Evolutionary conservation across 2,329 filamentous ascomycete species (phyloP).

Genomic region (Atkinsonella hypoxylon): DNA sequence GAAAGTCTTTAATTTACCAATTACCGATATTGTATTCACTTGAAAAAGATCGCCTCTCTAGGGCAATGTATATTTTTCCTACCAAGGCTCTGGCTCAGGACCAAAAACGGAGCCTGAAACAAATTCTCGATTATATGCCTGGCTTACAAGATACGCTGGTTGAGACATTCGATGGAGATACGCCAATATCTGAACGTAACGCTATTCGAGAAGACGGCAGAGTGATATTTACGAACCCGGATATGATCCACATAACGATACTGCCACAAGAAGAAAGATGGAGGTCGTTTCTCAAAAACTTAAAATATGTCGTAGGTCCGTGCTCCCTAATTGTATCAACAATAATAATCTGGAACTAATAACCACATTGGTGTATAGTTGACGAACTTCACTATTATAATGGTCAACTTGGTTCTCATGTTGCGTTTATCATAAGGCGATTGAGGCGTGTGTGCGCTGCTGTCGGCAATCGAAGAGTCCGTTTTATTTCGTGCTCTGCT

Average conservation of each 20-base stretch:
- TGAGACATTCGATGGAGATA: constrained; percentile 95
- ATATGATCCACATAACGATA: constrained; percentile 94
- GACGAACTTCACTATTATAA: constrained; percentile 95
- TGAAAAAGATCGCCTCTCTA: constrained; percentile 61
- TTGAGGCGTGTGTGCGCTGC: constrained; percentile 80
- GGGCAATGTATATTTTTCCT: constrained; percentile 96
- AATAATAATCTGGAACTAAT: not conserved
- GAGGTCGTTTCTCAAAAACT: constrained; percentile 76
- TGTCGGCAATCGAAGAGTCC: constrained; percentile 72
- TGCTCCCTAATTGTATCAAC: not conserved
- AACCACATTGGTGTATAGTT: constrained; percentile 26
- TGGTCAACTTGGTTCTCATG: constrained; percentile 83
- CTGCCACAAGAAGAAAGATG: constrained; percentile 84
- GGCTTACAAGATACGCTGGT: constrained; percentile 65
- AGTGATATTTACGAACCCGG: constrained; percentile 95
- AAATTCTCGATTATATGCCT: constrained; percentile 71
- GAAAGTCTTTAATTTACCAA: constrained; percentile 97
- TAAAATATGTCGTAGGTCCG: constrained; percentile 73
- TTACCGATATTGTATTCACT: constrained; percentile 81
- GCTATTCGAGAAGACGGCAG: constrained; percentile 75
- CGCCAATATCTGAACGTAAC: constrained; percentile 67
- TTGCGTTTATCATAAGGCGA: constrained; percentile 88
- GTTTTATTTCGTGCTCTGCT: constrained; percentile 91
- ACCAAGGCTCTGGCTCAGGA: constrained; percentile 96
- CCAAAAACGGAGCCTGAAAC: constrained; percentile 76